Evolutionary conservation across 2,329 filamentous ascomycete genomes (phyloP).

Genomic region (Eurotiales sp.): DNA sequence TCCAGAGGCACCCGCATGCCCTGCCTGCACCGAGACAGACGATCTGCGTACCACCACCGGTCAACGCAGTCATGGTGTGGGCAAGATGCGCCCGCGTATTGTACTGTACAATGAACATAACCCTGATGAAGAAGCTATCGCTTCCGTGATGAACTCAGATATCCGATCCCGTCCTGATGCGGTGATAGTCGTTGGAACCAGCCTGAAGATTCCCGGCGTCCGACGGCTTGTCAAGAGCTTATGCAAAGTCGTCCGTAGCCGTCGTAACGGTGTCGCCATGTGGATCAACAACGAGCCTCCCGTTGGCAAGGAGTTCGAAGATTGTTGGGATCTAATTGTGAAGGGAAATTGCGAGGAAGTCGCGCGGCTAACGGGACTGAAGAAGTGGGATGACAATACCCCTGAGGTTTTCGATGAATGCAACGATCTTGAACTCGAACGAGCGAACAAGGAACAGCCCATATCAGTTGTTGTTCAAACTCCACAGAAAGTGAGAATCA

Average conservation of each 20-base stretch:
- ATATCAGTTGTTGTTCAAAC: constrained; percentile 40
- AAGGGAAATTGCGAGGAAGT: constrained; percentile 84
- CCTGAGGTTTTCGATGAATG: constrained; percentile 42
- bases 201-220: constrained; percentile 90
- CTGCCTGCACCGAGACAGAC: constrained; percentile 70
- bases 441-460: constrained; percentile 34
- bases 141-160: constrained; percentile 82
- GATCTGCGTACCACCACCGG: constrained; percentile 71
- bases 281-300: constrained; percentile 94
- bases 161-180: constrained; percentile 82
- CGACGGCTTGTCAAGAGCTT: constrained; percentile 85
- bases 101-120: constrained; percentile 97
- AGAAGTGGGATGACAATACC: constrained; percentile 53
- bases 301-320: constrained; percentile 76
- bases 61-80: constrained; percentile 90
- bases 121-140: constrained; percentile 93
- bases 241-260: constrained; percentile 78
- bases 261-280: constrained; percentile 74
- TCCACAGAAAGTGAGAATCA: constrained; percentile 27
- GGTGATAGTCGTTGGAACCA: constrained; percentile 91
- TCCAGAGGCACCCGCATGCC: constrained; percentile 76
- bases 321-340: constrained; percentile 90
- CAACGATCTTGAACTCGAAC: constrained; percentile 43
- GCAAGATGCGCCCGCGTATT: constrained; percentile 83
- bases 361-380: constrained; percentile 65